These are phyloP conservation scores for Penicillium pancosmium DNA, from an alignment of 495 filamentous ascomycete genomes.

Conservation along the genomic window DNA sequence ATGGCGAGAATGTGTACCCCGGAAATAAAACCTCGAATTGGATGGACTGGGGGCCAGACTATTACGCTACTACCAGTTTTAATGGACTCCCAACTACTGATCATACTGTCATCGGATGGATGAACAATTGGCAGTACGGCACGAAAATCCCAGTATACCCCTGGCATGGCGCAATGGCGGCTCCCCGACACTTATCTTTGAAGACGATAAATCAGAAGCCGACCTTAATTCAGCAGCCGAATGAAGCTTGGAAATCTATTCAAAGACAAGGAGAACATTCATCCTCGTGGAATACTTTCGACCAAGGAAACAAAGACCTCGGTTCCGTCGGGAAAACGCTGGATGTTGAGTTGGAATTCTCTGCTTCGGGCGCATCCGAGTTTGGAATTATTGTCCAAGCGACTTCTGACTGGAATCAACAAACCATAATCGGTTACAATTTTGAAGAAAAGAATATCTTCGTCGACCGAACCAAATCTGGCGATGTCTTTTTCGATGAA, in stretches of 20 bases:
- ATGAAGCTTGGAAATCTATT: slow-evolving; percentile 20
- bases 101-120: slow-evolving; percentile 56
- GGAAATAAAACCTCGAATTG: slow-evolving; percentile 27
- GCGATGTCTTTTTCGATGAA: slow-evolving; percentile 28
- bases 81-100: slow-evolving; percentile 44
- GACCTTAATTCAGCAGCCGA: slow-evolving; percentile 29
- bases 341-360: slow-evolving; percentile 29
- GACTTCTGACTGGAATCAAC: slow-evolving; percentile 38
- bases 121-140: slow-evolving; percentile 63
- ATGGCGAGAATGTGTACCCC: slow-evolving; percentile 19
- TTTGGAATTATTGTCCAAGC: slow-evolving; percentile 34
- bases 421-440: slow-evolving; percentile 45
- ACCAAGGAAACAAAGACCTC: slow-evolving; percentile 18
- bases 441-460: slow-evolving; percentile 39
- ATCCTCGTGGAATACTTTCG: slow-evolving; percentile 14
- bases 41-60: slow-evolving; percentile 61
- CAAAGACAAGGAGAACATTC: background rate
- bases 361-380: slow-evolving; percentile 11
- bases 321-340: slow-evolving; percentile 24
- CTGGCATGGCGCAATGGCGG: slow-evolving; percentile 55
- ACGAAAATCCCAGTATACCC: slow-evolving; percentile 36
- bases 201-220: slow-evolving; percentile 23
- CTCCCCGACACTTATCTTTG: slow-evolving; percentile 46
- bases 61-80: slow-evolving; percentile 59
- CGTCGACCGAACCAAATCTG: slow-evolving; percentile 33